Percentiles rank a stretch among this genome's conserved stretches.
Evolutionary conservation across 2,329 filamentous ascomycete genomes (phyloP).

Genomic region (Fusarium sp.): DNA sequence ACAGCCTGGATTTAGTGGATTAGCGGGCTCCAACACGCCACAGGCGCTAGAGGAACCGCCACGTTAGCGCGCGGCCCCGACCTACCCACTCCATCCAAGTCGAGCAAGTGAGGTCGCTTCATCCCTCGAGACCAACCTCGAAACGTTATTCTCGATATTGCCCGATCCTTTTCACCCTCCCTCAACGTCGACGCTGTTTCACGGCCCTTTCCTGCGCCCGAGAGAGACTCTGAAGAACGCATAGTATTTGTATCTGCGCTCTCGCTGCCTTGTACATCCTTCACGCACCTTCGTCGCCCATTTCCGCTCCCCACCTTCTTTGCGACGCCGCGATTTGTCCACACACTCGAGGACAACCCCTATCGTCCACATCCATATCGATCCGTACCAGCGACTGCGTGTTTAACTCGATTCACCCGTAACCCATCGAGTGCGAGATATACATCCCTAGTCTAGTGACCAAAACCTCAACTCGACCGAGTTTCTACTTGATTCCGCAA

Average conservation of each 20-base stretch:
- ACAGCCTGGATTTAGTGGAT: constrained; percentile 26
- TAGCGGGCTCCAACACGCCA: constrained; percentile 34
- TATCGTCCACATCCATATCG: constrained; percentile 16
- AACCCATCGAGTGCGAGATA: not conserved
- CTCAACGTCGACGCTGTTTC: constrained; percentile 3
- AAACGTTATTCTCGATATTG: constrained; percentile 25
- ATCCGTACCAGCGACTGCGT: not conserved
- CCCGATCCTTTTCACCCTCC: constrained; percentile 6
- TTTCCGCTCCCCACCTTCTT: constrained; percentile 17
- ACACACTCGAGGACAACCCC: constrained; percentile 13
- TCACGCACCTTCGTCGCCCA: constrained; percentile 1
- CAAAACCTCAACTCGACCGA: not conserved
- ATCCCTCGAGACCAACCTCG: constrained; percentile 33
- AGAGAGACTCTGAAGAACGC: not conserved
- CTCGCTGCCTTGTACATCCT: not conserved
- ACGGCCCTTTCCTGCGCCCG: not conserved
- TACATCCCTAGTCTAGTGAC: not conserved
- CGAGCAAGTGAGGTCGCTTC: constrained; percentile 8
- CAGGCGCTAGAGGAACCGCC: constrained; percentile 40
- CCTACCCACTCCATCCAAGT: constrained; percentile 5
- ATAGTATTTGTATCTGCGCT: not conserved
- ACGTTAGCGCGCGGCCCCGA: constrained; percentile 34
- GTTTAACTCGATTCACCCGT: not conserved
- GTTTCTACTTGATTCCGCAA: not conserved
- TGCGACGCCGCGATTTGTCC: constrained; percentile 32